Percentiles rank a stretch among this genome's conserved stretches.
Conservation (phyloP, 2,329 filamentous ascomycete species). For the Pseudocercospora musae region DNA sequence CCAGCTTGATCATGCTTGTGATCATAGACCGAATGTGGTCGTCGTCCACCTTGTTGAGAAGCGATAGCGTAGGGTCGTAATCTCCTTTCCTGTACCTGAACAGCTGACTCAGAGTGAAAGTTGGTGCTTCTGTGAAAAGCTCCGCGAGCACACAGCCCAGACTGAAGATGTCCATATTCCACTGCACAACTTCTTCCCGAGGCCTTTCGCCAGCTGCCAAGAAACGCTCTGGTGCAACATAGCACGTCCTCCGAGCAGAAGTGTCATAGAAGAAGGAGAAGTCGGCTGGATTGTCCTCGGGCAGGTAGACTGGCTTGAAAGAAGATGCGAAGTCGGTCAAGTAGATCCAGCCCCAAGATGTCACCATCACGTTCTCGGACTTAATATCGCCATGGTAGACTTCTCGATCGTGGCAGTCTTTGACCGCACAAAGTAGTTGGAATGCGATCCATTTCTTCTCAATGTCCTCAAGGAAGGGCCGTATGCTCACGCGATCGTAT, state of each 20-base stretch:
- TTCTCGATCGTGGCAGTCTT: constrained; percentile 84
- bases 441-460: constrained; percentile 99
- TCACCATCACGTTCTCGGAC: constrained; percentile 93
- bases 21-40: constrained; percentile 84
- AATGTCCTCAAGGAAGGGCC: constrained; percentile 93
- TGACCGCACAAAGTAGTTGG: constrained; percentile 84
- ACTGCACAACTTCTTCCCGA: constrained; percentile 48
- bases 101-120: constrained; percentile 95
- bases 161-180: constrained; percentile 99
- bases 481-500: constrained; percentile 93
- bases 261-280: constrained; percentile 98
- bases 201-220: constrained; percentile 60
- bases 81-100: constrained; percentile 92
- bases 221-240: constrained; percentile 91
- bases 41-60: constrained; percentile 83
- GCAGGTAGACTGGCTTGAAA: constrained; percentile 90
- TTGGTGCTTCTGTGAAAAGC: constrained; percentile 87
- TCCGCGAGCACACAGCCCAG: constrained; percentile 95
- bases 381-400: constrained; percentile 98
- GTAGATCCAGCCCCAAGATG: constrained; percentile 99
- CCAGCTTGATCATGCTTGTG: constrained; percentile 90
- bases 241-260: constrained; percentile 86
- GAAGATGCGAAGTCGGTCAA: constrained; percentile 94
- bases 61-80: constrained; percentile 79
- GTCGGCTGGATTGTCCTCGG: constrained; percentile 93